These are phyloP conservation scores for Mrakia gelida DNA, from an alignment of 768 basidiomycete genomes.

Conservation along the genomic window DNA sequence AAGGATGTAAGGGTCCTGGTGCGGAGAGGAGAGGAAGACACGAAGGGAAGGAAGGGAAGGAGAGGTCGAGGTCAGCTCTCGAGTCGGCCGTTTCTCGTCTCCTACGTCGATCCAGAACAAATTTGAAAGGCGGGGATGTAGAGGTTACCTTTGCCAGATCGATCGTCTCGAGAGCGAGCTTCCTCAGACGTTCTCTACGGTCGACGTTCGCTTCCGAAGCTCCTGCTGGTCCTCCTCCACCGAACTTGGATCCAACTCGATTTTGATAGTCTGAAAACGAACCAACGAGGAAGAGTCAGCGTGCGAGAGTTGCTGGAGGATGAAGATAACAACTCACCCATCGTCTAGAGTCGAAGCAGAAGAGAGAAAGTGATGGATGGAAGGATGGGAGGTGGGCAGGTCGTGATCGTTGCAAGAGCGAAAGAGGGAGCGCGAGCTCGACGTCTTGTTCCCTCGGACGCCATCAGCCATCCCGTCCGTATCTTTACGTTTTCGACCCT, in stretches of 20 bases:
- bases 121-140: neutral
- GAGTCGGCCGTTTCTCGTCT: no score
- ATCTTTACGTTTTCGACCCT: no score
- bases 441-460: neutral
- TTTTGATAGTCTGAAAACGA: slow-evolving; percentile 53
- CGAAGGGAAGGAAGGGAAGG: neutral
- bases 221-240: slow-evolving; percentile 85
- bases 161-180: slow-evolving; percentile 94
- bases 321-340: slow-evolving; percentile 1
- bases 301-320: neutral
- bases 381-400: neutral
- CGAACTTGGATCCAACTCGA: slow-evolving; percentile 92
- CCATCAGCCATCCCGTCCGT: neutral
- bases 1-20: slow-evolving; percentile 91
- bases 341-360: neutral
- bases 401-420: neutral
- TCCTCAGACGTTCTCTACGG: slow-evolving; percentile 85
- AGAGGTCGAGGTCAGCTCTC: neutral
- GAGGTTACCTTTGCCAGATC: slow-evolving; percentile 83
- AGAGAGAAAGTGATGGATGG: neutral
- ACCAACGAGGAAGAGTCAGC: neutral
- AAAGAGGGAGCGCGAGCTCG: neutral
- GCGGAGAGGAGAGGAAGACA: neutral
- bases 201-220: slow-evolving; percentile 94
- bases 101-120: neutral